Percentiles rank a stretch among this genome's conserved stretches.
phyloP scores from a whole-genome alignment of 2,329 filamentous ascomycete species.

The Pseudopyricularia javanii region DNA sequence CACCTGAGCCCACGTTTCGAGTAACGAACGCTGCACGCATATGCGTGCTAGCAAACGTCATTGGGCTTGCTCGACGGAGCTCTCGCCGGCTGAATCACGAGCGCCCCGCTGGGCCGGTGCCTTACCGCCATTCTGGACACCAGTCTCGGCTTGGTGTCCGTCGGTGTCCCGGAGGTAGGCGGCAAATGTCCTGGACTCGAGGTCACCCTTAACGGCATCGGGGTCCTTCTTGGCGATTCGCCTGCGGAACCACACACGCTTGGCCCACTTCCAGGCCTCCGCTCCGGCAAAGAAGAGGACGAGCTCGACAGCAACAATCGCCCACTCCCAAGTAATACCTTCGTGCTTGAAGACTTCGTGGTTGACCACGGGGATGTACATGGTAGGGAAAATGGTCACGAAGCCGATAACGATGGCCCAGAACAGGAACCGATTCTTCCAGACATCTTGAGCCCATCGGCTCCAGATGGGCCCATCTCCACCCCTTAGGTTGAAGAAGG shows the following conservation, averaged over 20 bases:
- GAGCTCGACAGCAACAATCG: slow-evolving; percentile 29
- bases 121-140: neutral
- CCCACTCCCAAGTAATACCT: slow-evolving; percentile 41
- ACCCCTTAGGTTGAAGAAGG: slow-evolving; percentile 50
- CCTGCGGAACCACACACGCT: slow-evolving; percentile 18
- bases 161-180: neutral
- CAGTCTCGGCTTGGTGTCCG: neutral
- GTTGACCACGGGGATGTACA: slow-evolving; percentile 39
- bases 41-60: neutral
- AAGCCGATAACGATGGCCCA: slow-evolving; percentile 29
- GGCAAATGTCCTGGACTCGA: slow-evolving; percentile 2
- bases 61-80: slow-evolving; percentile 1
- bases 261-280: slow-evolving; percentile 36
- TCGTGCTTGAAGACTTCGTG: slow-evolving; percentile 35
- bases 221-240: neutral
- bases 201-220: neutral
- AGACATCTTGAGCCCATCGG: slow-evolving; percentile 47
- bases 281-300: slow-evolving; percentile 35
- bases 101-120: neutral
- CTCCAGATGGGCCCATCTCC: slow-evolving; percentile 32
- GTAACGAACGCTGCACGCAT: neutral
- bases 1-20: neutral
- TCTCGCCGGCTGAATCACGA: neutral
- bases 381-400: slow-evolving; percentile 19
- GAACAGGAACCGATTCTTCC: slow-evolving; percentile 52